phyloP scores from a whole-genome alignment of 2,329 filamentous ascomycete species.

The Thielaviopsis punctulata region DNA sequence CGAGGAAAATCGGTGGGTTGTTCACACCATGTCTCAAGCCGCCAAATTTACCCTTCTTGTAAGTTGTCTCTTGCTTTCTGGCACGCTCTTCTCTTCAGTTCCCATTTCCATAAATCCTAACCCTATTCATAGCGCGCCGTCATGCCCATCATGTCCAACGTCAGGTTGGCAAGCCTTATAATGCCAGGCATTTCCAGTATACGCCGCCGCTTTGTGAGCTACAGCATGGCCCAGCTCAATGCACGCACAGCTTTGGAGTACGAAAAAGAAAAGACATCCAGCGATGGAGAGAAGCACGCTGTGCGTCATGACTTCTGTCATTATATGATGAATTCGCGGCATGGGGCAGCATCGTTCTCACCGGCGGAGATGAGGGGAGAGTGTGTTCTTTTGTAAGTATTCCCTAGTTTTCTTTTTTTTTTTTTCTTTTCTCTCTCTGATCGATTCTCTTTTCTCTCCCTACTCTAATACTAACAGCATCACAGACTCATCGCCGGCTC shows the following conservation, averaged over 20 bases:
- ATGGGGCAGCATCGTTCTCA: conserved; percentile 48
- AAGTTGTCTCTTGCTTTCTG: no score
- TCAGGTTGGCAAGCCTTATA: conserved; percentile 49
- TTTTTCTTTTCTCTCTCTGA: background rate
- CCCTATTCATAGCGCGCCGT: conserved; percentile 41
- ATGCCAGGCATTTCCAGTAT: conserved; percentile 50
- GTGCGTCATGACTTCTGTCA: conserved; percentile 57
- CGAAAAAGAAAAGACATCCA: conserved; percentile 29
- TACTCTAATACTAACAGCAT: conserved; percentile 2
- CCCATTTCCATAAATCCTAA: background rate
- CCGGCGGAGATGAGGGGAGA: conserved; percentile 53
- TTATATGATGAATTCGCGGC: conserved; percentile 52
- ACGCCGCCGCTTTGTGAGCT: conserved; percentile 52
- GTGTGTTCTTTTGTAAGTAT: conserved; percentile 43
- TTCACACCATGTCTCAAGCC: conserved; percentile 49
- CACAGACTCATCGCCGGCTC: conserved; percentile 49
- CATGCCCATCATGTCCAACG: conserved; percentile 49
- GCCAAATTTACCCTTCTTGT: conserved; percentile 53
- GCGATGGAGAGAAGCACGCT: conserved; percentile 26
- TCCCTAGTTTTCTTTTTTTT: background rate
- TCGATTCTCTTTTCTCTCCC: background rate
- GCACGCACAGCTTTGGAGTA: conserved; percentile 50
- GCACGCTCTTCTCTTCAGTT: background rate
- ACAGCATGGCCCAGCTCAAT: conserved; percentile 48
- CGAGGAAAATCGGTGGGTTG: conserved; percentile 45